A percentile compares a stretch with the other conserved stretches of the same genome.
These are phyloP conservation scores for Talinum fruticosum DNA, from an alignment of 148 eudicot species.

Conservation along the genomic window DNA sequence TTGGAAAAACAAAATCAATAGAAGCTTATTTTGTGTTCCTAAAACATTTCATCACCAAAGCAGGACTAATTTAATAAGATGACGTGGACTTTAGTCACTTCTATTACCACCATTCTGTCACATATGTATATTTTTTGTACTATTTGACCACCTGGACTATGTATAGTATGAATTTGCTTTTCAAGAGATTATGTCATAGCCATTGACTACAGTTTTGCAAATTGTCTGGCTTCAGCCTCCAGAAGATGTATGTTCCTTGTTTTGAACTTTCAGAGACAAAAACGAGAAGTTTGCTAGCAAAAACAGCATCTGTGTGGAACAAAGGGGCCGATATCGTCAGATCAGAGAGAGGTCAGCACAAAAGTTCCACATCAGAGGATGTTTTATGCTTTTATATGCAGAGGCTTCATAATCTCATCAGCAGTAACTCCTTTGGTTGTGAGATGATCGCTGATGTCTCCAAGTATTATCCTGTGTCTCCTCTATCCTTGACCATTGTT, in stretches of 20 bases:
- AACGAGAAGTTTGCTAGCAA: slow-evolving; percentile 34
- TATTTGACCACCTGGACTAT: not conserved
- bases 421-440: too few species aligned
- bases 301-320: slow-evolving; percentile 49
- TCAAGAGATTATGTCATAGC: slow-evolving; percentile 1
- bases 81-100: not conserved
- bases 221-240: slow-evolving; percentile 47
- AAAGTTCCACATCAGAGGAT: too few species aligned
- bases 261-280: slow-evolving; percentile 63
- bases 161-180: not conserved
- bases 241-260: slow-evolving; percentile 43
- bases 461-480: too few species aligned
- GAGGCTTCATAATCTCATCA: too few species aligned
- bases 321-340: slow-evolving; percentile 34
- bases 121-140: too few species aligned
- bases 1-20: too few species aligned
- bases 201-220: slow-evolving; percentile 33
- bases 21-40: not conserved
- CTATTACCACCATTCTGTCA: not conserved
- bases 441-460: too few species aligned
- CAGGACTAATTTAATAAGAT: not conserved
- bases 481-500: too few species aligned
- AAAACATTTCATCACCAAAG: not conserved
- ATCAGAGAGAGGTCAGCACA: too few species aligned
- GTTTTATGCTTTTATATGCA: too few species aligned